phyloP scores from a whole-genome alignment of 2,329 filamentous ascomycete species.

The Claviceps maximensis region DNA sequence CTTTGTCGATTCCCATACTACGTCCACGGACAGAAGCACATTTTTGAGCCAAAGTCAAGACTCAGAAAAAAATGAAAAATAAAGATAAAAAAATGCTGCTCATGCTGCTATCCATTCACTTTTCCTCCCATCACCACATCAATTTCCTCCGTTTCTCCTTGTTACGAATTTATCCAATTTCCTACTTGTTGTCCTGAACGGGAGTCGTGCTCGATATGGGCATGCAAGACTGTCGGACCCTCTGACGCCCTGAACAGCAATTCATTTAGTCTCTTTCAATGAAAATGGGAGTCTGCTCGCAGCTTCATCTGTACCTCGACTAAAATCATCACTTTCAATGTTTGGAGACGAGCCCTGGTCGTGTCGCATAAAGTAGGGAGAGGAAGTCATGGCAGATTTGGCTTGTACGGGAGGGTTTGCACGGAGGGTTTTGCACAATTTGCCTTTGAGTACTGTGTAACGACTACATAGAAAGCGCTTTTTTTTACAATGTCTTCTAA shows the following conservation, averaged over 20 bases:
- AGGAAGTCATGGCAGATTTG: not conserved
- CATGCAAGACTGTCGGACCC: not conserved
- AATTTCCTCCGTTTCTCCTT: not conserved
- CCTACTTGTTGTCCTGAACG: not conserved
- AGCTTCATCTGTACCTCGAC: not conserved
- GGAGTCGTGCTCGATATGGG: not conserved
- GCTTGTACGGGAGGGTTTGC: not conserved
- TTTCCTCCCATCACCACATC: not conserved
- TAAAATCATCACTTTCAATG: not conserved
- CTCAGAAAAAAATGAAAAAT: not conserved
- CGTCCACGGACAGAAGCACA: not conserved
- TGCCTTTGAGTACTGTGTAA: constrained; percentile 3
- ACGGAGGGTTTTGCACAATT: not conserved
- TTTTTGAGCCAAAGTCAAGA: not conserved
- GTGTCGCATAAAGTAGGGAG: not conserved
- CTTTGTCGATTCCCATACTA: not conserved
- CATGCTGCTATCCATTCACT: not conserved
- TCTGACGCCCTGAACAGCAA: not conserved
- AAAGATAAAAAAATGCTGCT: not conserved
- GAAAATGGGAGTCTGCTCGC: not conserved
- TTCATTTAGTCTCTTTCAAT: not conserved
- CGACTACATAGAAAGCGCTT: constrained; percentile 19
- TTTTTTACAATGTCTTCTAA: constrained; percentile 14
- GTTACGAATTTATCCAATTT: not conserved
- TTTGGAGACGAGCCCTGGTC: not conserved